Evolutionary conservation across 116 monocot species (phyloP).

Genomic region (Iris pallida): DNA sequence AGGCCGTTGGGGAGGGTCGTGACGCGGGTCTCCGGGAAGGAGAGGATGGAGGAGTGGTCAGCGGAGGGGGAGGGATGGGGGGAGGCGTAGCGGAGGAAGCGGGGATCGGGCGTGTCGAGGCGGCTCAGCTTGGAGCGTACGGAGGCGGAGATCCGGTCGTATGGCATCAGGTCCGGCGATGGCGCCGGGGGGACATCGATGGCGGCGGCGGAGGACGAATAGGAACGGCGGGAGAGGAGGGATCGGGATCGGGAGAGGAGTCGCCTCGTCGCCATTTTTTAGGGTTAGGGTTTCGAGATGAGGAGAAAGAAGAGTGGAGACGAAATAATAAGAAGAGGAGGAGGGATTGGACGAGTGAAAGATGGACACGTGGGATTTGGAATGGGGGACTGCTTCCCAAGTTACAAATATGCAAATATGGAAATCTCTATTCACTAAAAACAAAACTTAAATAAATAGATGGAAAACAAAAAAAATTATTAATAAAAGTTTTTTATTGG

Average conservation of each 20-base stretch:
- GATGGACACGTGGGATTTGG: neutral
- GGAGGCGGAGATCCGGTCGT: slow-evolving; percentile 59
- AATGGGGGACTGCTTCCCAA: neutral
- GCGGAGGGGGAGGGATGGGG: slow-evolving; percentile 47
- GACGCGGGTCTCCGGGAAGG: slow-evolving; percentile 84
- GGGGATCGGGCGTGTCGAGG: slow-evolving; percentile 76
- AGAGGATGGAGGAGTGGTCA: slow-evolving; percentile 70
- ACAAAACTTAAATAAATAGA: neutral
- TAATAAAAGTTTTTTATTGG: neutral
- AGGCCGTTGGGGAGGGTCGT: slow-evolving; percentile 89
- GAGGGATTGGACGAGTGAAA: neutral
- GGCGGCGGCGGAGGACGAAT: slow-evolving; percentile 22
- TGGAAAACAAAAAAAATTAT: neutral
- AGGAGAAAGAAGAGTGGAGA: neutral
- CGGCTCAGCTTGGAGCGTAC: slow-evolving; percentile 63
- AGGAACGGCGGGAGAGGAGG: slow-evolving; percentile 24
- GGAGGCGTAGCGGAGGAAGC: slow-evolving; percentile 85
- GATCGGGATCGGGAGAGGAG: slow-evolving; percentile 56
- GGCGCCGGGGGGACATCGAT: slow-evolving; percentile 16
- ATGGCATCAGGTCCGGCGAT: slow-evolving; percentile 38
- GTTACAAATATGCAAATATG: neutral
- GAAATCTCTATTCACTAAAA: neutral
- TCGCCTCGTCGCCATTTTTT: slow-evolving; percentile 55
- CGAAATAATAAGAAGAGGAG: neutral
- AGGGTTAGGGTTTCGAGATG: slow-evolving; percentile 7